A percentile compares a stretch with the other conserved stretches of the same genome.
These are phyloP conservation scores for Halocafeteria seosinensis DNA, from an alignment of 108 stramenopile species.

Conservation along the genomic window DNA sequence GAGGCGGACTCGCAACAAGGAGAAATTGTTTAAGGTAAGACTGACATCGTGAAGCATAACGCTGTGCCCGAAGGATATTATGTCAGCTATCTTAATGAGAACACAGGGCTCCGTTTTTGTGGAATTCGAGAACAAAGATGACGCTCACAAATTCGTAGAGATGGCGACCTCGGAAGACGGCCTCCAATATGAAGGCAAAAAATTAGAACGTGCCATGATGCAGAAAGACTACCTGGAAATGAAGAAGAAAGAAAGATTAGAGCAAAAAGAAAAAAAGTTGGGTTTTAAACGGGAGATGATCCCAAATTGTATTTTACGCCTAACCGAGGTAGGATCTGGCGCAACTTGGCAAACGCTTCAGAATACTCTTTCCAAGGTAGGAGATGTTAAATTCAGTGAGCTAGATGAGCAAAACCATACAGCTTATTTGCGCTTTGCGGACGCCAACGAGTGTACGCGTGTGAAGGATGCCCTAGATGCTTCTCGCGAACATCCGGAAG, in stretches of 20 bases:
- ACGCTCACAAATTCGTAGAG: background rate
- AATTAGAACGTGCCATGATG: background rate
- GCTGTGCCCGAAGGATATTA: too few species aligned
- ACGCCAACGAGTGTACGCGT: background rate
- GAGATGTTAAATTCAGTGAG: background rate
- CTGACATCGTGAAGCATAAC: too few species aligned
- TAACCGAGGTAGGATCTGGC: background rate
- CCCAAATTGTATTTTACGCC: background rate
- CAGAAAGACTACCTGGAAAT: background rate
- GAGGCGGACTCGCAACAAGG: background rate
- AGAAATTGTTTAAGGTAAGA: slow-evolving; percentile 1
- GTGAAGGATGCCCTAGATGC: background rate
- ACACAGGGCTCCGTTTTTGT: slow-evolving; percentile 5
- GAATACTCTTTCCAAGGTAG: background rate
- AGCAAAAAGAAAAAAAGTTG: background rate
- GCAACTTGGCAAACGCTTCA: background rate
- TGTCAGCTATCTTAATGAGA: too few species aligned
- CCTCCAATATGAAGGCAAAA: background rate
- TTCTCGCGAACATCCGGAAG: background rate
- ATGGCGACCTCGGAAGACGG: background rate
- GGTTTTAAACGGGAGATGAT: background rate
- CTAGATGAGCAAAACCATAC: background rate
- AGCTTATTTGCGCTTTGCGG: background rate
- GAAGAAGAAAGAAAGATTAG: background rate
- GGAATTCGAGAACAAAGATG: slow-evolving; percentile 4